Evolutionary conservation across 1,284 basidiomycete genomes (phyloP).

Genomic region (Tetrapyrgos nigripes): DNA sequence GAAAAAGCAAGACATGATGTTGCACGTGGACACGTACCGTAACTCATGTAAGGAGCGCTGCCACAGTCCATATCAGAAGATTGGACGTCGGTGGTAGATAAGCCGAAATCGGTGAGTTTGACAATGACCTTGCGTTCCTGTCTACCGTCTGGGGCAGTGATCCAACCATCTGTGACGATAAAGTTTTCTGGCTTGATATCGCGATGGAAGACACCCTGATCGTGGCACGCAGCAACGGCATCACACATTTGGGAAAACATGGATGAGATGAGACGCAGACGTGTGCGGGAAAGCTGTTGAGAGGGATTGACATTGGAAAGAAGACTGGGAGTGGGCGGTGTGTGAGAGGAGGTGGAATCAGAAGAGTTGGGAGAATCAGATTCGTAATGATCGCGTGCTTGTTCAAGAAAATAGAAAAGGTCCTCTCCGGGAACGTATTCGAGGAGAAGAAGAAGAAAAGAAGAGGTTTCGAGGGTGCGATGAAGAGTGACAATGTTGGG

Average conservation of each 20-base stretch:
- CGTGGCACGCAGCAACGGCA: slow-evolving; percentile 96
- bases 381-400: slow-evolving; percentile 86
- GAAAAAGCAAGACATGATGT: slow-evolving; percentile 18
- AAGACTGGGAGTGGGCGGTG: slow-evolving; percentile 93
- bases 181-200: slow-evolving; percentile 99
- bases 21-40: slow-evolving; percentile 60
- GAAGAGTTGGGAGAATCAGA: slow-evolving; percentile 46
- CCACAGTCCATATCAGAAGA: slow-evolving; percentile 98
- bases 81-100: slow-evolving; percentile 88
- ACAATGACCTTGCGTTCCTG: slow-evolving; percentile 82
- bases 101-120: slow-evolving; percentile 97
- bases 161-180: slow-evolving; percentile 86
- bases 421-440: slow-evolving; percentile 97
- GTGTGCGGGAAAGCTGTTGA: slow-evolving; percentile 84
- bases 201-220: slow-evolving; percentile 90
- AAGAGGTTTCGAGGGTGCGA: slow-evolving; percentile 71
- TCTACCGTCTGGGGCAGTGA: slow-evolving; percentile 54
- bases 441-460: slow-evolving; percentile 54
- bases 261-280: slow-evolving; percentile 90
- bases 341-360: slow-evolving; percentile 63
- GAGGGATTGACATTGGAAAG: slow-evolving; percentile 88
- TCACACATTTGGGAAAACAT: slow-evolving; percentile 99
- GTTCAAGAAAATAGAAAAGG: slow-evolving; percentile 96
- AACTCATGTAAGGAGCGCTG: slow-evolving; percentile 99
- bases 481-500: slow-evolving; percentile 96